Evolutionary conservation across 176 grass and related monocot species (phyloP).

Genomic region (Phoenix dactylifera): DNA sequence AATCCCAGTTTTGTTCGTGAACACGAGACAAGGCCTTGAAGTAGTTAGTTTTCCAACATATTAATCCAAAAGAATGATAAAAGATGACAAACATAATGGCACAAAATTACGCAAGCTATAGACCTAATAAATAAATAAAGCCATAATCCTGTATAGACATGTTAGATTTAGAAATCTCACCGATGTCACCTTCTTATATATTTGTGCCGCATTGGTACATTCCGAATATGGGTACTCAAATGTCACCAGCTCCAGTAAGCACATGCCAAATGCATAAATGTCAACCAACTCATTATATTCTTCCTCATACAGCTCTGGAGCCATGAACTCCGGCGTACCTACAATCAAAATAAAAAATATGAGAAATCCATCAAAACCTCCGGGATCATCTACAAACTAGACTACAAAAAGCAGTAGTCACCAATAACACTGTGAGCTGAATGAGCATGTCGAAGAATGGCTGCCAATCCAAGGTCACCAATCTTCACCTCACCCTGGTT

Average conservation of each 20-base stretch:
- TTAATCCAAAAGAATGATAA: too few species aligned
- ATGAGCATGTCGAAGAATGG: slow-evolving; percentile 59
- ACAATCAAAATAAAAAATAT: not conserved
- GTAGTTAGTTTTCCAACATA: too few species aligned
- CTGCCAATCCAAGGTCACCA: slow-evolving; percentile 69
- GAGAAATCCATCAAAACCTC: too few species aligned
- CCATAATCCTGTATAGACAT: too few species aligned
- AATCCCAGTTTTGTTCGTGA: too few species aligned
- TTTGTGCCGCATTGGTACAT: slow-evolving; percentile 74
- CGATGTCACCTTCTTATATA: slow-evolving; percentile 65
- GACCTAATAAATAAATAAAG: too few species aligned
- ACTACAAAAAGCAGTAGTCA: slow-evolving; percentile 9
- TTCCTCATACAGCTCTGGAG: slow-evolving; percentile 72
- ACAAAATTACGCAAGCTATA: too few species aligned
- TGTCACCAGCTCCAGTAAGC: slow-evolving; percentile 72
- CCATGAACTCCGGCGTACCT: slow-evolving; percentile 87
- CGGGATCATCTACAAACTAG: not conserved
- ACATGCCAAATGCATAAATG: slow-evolving; percentile 81
- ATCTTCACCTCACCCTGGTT: slow-evolving; percentile 84
- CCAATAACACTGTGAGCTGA: slow-evolving; percentile 74
- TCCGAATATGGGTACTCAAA: slow-evolving; percentile 78
- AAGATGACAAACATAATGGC: too few species aligned
- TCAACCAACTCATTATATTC: slow-evolving; percentile 76
- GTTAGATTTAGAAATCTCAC: slow-evolving; percentile 29
- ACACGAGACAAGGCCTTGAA: too few species aligned